Base-by-base conservation (phyloP, 2,329 filamentous ascomycete species). In the Arthrinium puccinioides region DNA sequence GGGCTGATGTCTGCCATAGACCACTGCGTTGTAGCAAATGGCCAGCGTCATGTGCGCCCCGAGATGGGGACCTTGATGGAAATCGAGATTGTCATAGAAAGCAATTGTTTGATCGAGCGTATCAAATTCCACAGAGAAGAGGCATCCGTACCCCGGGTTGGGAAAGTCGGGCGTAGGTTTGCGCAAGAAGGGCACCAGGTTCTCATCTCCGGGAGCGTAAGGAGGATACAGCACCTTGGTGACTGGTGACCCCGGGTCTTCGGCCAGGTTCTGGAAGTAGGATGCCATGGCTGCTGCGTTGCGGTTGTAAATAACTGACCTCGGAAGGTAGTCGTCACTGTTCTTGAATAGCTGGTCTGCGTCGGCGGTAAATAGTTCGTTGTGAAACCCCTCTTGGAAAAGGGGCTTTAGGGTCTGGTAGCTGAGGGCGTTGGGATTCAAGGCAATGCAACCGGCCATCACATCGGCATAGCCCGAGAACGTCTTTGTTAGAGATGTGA, bases 381-480 rank as follows among this genome's bases (percentile, higher is more conserved):
- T 73, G 41, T 44, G 41, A 48, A 61, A 63, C 8, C 38, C 26
- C 13, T 51, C 24, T 6, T 36, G 35, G 36, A 66, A 48, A 1
- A 49, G 18, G 3, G 25, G 42, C 36, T 47, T 47, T 24, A 52
- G 38, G 6, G 33, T 13, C 8, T 34, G 6, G 38, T 51, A 47
- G n/a, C 32, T 36, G 16, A 15, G 26, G 14, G 21, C 21, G 21
- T 42, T 44, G 2, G 51, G 51, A 32, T 53, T 53, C 25, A 53
- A 20, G n/a, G 40, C 44, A 9, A 49, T 25, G 7, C 44, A 50
- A 13, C 49, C 49, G 11, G 41, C 48, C 40, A 52, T 46, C 11
- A 49, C 40, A 46, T 80, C 65, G 16, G 72, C 64, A 41, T 67
- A 67, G 13, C 76, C 76, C 42, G 60, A 74, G 48, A 81, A 79